A percentile compares a stretch with the other conserved stretches of the same genome.
Conservation (phyloP, 805 yeast species). For the Candida saitoana region DNA sequence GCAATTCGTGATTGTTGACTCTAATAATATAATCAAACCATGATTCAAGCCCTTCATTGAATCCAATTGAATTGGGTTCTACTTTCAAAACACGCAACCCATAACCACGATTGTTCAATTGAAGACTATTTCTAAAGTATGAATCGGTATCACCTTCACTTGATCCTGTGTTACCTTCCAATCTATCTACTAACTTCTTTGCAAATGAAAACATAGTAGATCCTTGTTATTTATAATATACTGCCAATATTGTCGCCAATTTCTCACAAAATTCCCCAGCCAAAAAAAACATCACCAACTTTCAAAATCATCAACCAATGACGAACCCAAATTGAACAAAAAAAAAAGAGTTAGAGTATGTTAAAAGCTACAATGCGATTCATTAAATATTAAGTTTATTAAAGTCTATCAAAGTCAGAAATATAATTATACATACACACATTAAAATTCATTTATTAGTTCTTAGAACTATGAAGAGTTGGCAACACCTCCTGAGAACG, state of each 20-base stretch:
- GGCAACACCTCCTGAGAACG: slow-evolving; percentile 51
- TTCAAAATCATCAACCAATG: no score
- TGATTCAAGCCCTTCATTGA: slow-evolving; percentile 52
- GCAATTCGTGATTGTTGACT: slow-evolving; percentile 65
- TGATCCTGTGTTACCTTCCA: slow-evolving; percentile 25
- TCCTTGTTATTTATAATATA: not conserved
- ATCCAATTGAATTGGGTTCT: slow-evolving; percentile 34
- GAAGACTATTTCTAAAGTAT: slow-evolving; percentile 30
- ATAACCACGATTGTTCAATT: slow-evolving; percentile 37
- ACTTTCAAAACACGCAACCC: slow-evolving; percentile 38
- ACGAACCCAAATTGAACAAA: no score
- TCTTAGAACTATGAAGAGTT: slow-evolving; percentile 13
- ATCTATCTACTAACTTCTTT: slow-evolving; percentile 37
- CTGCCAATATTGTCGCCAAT: not conserved
- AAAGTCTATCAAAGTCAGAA: slow-evolving; percentile 1
- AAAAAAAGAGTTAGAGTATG: no score
- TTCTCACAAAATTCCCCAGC: not conserved
- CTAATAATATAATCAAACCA: slow-evolving; percentile 88
- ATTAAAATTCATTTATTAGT: not conserved
- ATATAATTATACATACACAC: slow-evolving; percentile 5
- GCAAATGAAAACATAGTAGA: slow-evolving; percentile 41
- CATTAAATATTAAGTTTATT: not conserved
- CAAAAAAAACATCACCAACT: no score
- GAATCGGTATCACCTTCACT: slow-evolving; percentile 21
- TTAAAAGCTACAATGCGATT: no score